Evolutionary conservation across 1,139 yeast species (phyloP), one percentile per base, ranked within the genome.

Genomic region (Ogataea hybrid): DNA sequence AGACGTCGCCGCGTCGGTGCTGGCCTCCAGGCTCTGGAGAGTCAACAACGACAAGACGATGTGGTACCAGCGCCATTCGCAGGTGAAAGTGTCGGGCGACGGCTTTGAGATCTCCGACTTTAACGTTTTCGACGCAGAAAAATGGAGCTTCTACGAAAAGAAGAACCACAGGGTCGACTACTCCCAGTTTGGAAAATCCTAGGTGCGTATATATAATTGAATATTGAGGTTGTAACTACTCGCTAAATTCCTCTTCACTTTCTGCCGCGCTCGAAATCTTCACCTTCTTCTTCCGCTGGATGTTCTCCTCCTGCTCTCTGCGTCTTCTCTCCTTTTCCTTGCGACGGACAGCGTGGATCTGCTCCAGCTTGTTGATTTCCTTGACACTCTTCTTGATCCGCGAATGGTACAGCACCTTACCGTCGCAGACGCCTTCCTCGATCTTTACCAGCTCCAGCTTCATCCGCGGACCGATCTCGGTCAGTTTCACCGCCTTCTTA

Each of bases 391-490:
- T 90, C 43, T 69, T 68, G 45, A 87, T 70, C 41, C 69, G 72
- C 32, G 87, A 73, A 61, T 94, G 98, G 65, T 84, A 87, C 48
- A 94, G 65, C 14, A 94, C 87, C 67, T 88, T 89, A 37, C 98
- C 98, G 4, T 77, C 70, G 50, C 87, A 80, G 37, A 90, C 77
- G 14, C 95, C 96, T 61, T 92, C 97, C 65, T 92, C 97, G 46
- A 94, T 86, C 68, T 94, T 94, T 43, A 84, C 70, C 48, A 92
- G 70, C 38, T 79, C 70, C 65, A 94, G 70, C 53, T 78, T 80
- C 64, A 94, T 66, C 52, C 99, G 75, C 28, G 99, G 99, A 0
- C 99, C 99, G 43, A 90, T 70, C 65, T 94, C 99, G 1, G 92
- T 86, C 46, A 94, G 72, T 61, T 89, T 89, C 53, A 94, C 87